phyloP scores from a whole-genome alignment of 2,329 filamentous ascomycete genomes.

The Colletotrichum musicola region DNA sequence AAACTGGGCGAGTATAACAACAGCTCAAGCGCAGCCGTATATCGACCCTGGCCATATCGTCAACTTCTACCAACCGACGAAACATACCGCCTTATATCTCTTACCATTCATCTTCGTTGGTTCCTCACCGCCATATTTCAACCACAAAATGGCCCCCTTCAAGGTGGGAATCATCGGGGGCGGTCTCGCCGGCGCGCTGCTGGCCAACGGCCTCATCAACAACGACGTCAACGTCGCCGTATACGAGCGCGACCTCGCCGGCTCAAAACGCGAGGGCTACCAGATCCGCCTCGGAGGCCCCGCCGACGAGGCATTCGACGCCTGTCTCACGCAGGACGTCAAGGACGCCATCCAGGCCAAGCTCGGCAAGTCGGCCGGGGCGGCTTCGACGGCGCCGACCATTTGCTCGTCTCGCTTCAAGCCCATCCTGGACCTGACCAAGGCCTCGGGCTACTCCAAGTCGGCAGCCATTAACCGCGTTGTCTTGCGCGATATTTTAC shows the following conservation, averaged over 20 bases:
- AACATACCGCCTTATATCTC: too few species aligned
- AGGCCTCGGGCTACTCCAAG: neutral
- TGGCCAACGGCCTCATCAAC: neutral
- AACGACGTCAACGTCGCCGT: neutral
- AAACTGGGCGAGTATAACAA: too few species aligned
- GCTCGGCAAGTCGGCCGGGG: neutral
- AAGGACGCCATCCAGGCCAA: neutral
- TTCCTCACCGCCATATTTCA: too few species aligned
- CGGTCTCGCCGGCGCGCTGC: neutral
- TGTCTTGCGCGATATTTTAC: neutral
- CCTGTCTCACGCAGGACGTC: neutral
- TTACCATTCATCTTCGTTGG: too few species aligned
- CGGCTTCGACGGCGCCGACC: neutral
- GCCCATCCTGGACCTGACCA: neutral
- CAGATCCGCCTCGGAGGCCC: neutral
- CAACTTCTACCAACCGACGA: too few species aligned
- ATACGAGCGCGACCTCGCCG: neutral
- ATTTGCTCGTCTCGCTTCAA: neutral
- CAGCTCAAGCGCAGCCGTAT: too few species aligned
- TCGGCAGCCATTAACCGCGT: slow-evolving; percentile 1
- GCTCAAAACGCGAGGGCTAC: neutral
- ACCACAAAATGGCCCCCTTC: neutral
- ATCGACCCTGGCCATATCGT: too few species aligned
- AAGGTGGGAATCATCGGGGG: slow-evolving; percentile 3
- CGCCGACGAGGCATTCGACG: neutral